Evolutionary conservation across 2,329 filamentous ascomycete genomes (phyloP), one percentile per base, ranked within the genome.

Genomic region (Chaetomium sp.): DNA sequence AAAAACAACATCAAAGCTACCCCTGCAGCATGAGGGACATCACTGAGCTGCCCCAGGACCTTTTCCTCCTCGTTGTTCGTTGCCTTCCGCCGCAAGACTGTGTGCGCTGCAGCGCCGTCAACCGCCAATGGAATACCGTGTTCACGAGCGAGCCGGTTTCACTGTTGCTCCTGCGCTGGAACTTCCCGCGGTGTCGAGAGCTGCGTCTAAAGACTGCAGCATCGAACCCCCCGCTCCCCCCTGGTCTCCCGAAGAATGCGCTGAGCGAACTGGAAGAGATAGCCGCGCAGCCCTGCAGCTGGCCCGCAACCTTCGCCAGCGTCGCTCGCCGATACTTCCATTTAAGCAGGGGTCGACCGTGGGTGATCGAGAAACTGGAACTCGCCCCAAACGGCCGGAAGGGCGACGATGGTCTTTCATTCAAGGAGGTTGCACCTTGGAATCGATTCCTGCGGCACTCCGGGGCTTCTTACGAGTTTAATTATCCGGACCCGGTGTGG

Each of bases 321-420:
- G 74, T 85, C 10, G 75, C 78, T 6, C 70, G 75, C 37, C 76
- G 82, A 49, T 86, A 86, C 66, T 70, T 77, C 59, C 70, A 79
- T 63, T 72, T 86, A 40, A 68, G 70, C 49, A 67, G 67, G 11
- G 81, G 78, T 14, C 73, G 63, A 55, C 76, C 80, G 10, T 71
- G 72, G 57, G 70, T 68, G 5, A 62, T 78, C 27, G 71, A 78
- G 63, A 79, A 72, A 61, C 70, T 77, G 53, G 66, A 61, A 4
- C 40, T 61, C 68, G 42, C 67, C 76, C 49, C 72, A 70, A 53
- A 68, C 69, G 57, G 69, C 71, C 49, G 64, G 60, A 58, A 53
- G 9, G 33, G 55, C 45, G 48, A 48, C 12, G 57, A 56, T n/a
- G 9, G 6, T 6, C 59, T 61, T 34, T 59, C 59, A 1, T 65